phyloP scores from a whole-genome alignment of 495 filamentous ascomycete species.

The Aspergillus conjunctus region DNA sequence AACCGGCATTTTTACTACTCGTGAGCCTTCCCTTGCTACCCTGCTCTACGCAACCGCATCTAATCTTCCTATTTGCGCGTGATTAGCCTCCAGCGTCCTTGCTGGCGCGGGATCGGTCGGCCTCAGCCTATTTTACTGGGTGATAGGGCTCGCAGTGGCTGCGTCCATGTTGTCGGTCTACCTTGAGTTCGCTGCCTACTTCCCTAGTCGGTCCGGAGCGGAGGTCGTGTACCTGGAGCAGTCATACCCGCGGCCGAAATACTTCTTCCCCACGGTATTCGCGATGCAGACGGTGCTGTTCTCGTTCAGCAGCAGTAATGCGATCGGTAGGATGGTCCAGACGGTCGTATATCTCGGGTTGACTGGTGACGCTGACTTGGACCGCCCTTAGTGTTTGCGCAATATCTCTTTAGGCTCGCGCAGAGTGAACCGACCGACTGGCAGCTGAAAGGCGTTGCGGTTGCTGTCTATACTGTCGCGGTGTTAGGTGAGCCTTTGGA shows the following conservation, averaged over 20 bases:
- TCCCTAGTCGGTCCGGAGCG: constrained; percentile 64
- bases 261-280: constrained; percentile 63
- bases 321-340: constrained; percentile 43
- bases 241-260: constrained; percentile 61
- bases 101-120: constrained; percentile 60
- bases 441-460: constrained; percentile 64
- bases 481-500: constrained; percentile 34
- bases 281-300: constrained; percentile 61
- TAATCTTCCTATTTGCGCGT: constrained; percentile 3
- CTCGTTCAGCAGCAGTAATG: constrained; percentile 64
- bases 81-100: constrained; percentile 56
- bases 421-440: constrained; percentile 51
- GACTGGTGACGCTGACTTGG: neutral
- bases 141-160: constrained; percentile 58
- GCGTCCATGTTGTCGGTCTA: constrained; percentile 55
- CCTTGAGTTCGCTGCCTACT: constrained; percentile 62
- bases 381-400: constrained; percentile 41
- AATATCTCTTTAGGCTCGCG: constrained; percentile 58
- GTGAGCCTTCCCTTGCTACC: constrained; percentile 36
- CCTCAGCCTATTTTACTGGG: constrained; percentile 61
- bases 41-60: too few species aligned
- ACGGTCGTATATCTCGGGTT: too few species aligned
- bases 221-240: constrained; percentile 71
- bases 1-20: constrained; percentile 66
- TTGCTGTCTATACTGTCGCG: constrained; percentile 60